Evolutionary conservation across 2,329 filamentous ascomycete genomes (phyloP).

Genomic region (Xylaria sp.): DNA sequence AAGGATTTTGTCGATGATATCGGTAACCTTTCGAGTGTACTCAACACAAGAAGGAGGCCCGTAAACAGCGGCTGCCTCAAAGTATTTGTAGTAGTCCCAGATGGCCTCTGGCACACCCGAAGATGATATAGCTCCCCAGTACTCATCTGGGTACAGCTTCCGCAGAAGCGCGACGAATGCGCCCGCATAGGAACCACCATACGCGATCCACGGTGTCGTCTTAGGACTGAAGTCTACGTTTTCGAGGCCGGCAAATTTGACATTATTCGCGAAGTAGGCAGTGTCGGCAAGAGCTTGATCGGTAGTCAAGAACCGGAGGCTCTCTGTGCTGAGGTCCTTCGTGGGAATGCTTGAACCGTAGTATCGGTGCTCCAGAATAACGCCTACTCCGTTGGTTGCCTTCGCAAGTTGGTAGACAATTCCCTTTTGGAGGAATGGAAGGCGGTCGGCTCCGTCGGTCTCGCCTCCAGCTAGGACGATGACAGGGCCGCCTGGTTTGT

Average conservation of each 20-base stretch:
- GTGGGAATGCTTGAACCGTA: constrained; percentile 81
- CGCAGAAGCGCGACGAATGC: constrained; percentile 81
- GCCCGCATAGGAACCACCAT: constrained; percentile 86
- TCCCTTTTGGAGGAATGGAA: constrained; percentile 80
- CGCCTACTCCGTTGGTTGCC: constrained; percentile 77
- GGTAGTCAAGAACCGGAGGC: constrained; percentile 82
- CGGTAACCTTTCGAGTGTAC: constrained; percentile 67
- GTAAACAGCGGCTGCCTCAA: constrained; percentile 61
- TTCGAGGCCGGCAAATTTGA: constrained; percentile 76
- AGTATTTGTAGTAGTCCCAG: constrained; percentile 77
- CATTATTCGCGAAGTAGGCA: constrained; percentile 80
- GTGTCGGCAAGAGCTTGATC: constrained; percentile 85
- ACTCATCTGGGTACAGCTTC: constrained; percentile 79
- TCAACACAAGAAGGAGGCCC: constrained; percentile 70
- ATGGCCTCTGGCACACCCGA: constrained; percentile 83
- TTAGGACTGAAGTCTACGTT: constrained; percentile 72
- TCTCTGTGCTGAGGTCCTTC: constrained; percentile 71
- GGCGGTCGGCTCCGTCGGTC: constrained; percentile 67
- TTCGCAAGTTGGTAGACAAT: constrained; percentile 76
- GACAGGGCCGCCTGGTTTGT: constrained; percentile 80
- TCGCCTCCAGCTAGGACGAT: constrained; percentile 81
- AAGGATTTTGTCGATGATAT: constrained; percentile 63
- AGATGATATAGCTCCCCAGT: constrained; percentile 81
- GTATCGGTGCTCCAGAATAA: constrained; percentile 88
- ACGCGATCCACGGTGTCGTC: constrained; percentile 77